Conservation (phyloP, 208 protist genomes). For the Leishmania martiniquensis region DNA sequence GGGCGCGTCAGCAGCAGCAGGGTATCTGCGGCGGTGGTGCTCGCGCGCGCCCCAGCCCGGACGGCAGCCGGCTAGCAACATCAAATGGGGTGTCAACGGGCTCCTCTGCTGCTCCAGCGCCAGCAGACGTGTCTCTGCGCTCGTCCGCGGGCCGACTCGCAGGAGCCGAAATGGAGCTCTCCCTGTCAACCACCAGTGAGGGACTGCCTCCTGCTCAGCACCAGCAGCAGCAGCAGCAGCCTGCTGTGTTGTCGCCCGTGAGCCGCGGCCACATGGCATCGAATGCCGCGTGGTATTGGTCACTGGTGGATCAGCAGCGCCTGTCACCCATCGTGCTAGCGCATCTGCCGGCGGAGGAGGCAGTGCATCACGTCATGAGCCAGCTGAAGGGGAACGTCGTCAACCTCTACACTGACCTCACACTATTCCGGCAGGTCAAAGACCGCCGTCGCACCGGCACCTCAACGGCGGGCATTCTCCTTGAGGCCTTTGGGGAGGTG, state of each 20-base stretch:
- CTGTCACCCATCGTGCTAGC: constrained; percentile 66
- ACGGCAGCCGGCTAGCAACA: background rate
- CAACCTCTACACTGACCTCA: constrained; percentile 88
- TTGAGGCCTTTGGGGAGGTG: constrained; percentile 82
- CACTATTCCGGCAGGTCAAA: constrained; percentile 77
- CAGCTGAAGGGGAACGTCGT: constrained; percentile 87
- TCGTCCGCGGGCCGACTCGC: background rate
- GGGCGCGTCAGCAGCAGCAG: constrained; percentile 3
- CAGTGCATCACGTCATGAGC: constrained; percentile 77
- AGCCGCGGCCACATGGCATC: constrained; percentile 39
- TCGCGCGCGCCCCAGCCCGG: constrained; percentile 1
- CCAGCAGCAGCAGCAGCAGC: background rate
- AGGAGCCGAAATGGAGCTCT: background rate
- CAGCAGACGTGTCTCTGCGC: background rate
- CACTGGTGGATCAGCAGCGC: constrained; percentile 61
- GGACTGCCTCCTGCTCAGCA: background rate
- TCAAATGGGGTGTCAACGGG: background rate
- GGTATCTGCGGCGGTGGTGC: background rate
- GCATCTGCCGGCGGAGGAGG: constrained; percentile 65
- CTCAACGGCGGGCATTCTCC: constrained; percentile 65
- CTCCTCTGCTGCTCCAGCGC: background rate
- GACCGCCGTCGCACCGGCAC: constrained; percentile 65
- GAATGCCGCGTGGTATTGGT: constrained; percentile 43
- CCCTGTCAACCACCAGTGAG: background rate
- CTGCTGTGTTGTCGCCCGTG: background rate